phyloP scores from a whole-genome alignment of 768 basidiomycete genomes.

The Mycena olivaceomarginata region DNA sequence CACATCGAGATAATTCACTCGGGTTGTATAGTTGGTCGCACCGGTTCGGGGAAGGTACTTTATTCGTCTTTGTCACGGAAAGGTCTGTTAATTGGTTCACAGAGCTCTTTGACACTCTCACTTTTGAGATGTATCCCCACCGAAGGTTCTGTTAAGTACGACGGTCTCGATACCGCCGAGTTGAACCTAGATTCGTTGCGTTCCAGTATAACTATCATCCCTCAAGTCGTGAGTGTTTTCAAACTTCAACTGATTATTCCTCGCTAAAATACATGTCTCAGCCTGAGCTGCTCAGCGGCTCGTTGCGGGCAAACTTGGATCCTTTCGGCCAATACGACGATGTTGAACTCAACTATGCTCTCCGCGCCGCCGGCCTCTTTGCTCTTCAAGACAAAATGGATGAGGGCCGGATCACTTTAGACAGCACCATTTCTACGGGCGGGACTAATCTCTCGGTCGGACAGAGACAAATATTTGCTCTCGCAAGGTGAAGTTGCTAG shows the following conservation, averaged over 20 bases:
- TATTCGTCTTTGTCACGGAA: not conserved
- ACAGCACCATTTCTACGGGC: conserved; percentile 26
- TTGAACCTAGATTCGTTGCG: conserved; percentile 68
- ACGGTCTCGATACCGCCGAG: conserved; percentile 60
- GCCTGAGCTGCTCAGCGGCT: conserved; percentile 63
- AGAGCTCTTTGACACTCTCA: conserved; percentile 75
- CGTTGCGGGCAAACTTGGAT: conserved; percentile 66
- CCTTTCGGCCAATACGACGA: conserved; percentile 68
- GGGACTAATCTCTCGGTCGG: conserved; percentile 60
- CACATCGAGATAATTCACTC: not conserved
- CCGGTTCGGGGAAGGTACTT: conserved; percentile 45
- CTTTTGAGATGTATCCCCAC: conserved; percentile 64
- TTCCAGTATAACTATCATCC: conserved; percentile 66
- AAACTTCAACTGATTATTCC: not conserved
- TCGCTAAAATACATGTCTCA: not conserved
- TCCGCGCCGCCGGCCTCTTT: conserved; percentile 57
- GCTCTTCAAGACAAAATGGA: conserved; percentile 57
- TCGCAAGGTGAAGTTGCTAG: conserved; percentile 53
- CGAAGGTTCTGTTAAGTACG: conserved; percentile 57
- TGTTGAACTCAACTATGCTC: conserved; percentile 56
- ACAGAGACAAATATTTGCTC: conserved; percentile 67
- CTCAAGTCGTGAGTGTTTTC: conserved; percentile 43
- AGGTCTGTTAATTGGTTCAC: conserved; percentile 15
- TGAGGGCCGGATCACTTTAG: conserved; percentile 47
- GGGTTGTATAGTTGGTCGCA: conserved; percentile 46